Base-by-base conservation (phyloP, 495 filamentous ascomycete species). In the Tirmania nivea region DNA sequence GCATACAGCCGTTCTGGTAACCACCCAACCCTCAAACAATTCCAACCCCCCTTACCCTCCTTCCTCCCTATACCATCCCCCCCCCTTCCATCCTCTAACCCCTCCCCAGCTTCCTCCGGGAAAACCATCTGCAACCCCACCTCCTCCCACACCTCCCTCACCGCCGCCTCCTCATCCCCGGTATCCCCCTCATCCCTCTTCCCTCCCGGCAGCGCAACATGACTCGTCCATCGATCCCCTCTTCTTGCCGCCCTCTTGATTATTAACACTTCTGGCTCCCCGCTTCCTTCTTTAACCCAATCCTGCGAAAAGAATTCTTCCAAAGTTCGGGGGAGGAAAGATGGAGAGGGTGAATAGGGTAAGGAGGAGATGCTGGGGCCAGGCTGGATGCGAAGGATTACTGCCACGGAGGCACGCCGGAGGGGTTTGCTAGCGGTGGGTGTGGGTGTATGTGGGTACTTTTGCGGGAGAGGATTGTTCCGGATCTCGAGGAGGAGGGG, bases 181-280 rank as follows among this genome's bases (percentile, higher is more conserved):
- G 59, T 71, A 70, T 88, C 83, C 51, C 75, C 75, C 0, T 77
- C 75, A 56, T 88, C 83, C 58, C 78, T 66, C 58, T 78, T 81
- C 4, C 83, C 83, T 20, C 83, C 83, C 0, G 83, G 83, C 4
- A 86, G 67, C 0, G 83, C 83, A 52, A 84, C 75, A 70, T 86
- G 81, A 45, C 78, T 75, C 0, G 75, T 83, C 83, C 83, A 88
- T 50, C 80, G 70, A 65, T 88, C 83, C 6, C 81, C 81, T 19
- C 72, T 69, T 35, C 83, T 70, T 21, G 79, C 73, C 19, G 83
- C 78, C 48, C 83, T 70, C 64, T 86, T 86, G 64, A 88, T 88
- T 59, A 86, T 84, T 11, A 86, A 69, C 10, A 79, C 70, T 60
- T 88, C 83, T 2, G 83, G 77, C 54, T 82, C 78, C 25, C 25